A percentile compares a stretch with the other conserved stretches of the same genome.
phyloP scores from a whole-genome alignment of 768 basidiomycete species.

The Gymnopilus junonius region DNA sequence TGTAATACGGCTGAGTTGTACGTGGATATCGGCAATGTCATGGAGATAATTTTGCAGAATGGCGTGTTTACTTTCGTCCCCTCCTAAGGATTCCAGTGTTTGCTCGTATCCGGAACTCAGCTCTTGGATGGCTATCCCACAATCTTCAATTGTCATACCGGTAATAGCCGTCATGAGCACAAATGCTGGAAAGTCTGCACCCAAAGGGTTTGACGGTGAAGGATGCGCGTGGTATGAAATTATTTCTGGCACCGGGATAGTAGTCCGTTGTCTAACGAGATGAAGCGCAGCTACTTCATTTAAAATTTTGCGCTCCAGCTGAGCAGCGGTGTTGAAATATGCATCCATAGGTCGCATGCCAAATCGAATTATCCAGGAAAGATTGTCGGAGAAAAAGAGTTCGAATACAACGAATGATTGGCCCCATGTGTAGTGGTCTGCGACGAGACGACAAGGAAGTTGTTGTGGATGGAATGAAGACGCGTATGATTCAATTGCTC shows the following conservation, averaged over 20 bases:
- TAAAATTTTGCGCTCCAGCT: constrained; percentile 46
- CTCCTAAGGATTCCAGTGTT: constrained; percentile 32
- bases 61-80: constrained; percentile 38
- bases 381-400: constrained; percentile 34
- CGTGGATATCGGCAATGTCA: constrained; percentile 46
- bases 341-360: constrained; percentile 45
- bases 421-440: constrained; percentile 44
- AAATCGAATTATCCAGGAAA: constrained; percentile 46
- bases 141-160: constrained; percentile 46
- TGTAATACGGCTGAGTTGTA: constrained; percentile 42
- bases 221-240: constrained; percentile 40
- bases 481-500: constrained; percentile 36
- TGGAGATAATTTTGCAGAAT: constrained; percentile 43
- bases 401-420: constrained; percentile 46
- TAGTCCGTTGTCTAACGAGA: constrained; percentile 43
- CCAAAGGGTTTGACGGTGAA: constrained; percentile 40
- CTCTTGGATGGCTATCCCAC: constrained; percentile 41
- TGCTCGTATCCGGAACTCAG: constrained; percentile 26
- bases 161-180: constrained; percentile 45
- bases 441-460: constrained; percentile 33
- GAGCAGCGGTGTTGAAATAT: constrained; percentile 46
- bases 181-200: constrained; percentile 42
- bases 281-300: constrained; percentile 48
- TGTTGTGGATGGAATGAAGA: constrained; percentile 37
- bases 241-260: constrained; percentile 44